These are phyloP conservation scores for Phialophora verrucosa DNA, from an alignment of 2,329 filamentous ascomycete genomes.

Conservation along the genomic window DNA sequence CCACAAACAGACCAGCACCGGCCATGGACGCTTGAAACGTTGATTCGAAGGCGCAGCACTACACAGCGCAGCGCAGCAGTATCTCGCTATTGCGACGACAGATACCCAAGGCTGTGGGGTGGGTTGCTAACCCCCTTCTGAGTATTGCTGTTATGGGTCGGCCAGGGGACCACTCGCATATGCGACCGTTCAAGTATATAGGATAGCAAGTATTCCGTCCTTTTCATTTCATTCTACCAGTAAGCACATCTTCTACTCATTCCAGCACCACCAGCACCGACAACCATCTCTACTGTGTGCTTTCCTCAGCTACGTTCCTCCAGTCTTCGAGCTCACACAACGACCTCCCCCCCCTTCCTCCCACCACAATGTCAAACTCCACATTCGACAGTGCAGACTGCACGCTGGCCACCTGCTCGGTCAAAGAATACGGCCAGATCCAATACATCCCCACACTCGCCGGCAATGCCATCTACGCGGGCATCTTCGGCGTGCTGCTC, in stretches of 20 bases:
- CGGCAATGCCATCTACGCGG: slow-evolving; percentile 60
- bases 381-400: slow-evolving; percentile 17
- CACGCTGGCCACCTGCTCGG: slow-evolving; percentile 24
- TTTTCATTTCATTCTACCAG: not conserved
- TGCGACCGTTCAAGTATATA: not conserved
- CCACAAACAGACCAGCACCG: not conserved
- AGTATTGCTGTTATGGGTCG: not conserved
- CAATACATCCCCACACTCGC: slow-evolving; percentile 60
- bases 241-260: not conserved
- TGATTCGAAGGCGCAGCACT: slow-evolving; percentile 9
- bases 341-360: not conserved
- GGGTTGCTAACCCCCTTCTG: not conserved
- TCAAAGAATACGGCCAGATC: slow-evolving; percentile 45
- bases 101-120: slow-evolving; percentile 1
- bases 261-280: not conserved
- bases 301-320: not conserved
- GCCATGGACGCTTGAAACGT: slow-evolving; percentile 1
- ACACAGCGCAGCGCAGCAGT: not conserved
- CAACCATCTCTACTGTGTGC: not conserved
- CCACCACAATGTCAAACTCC: slow-evolving; percentile 1
- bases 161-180: not conserved
- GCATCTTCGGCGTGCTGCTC: slow-evolving; percentile 56
- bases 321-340: too few relatives aligned
- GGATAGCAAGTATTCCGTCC: not conserved
- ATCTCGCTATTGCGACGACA: not conserved